Evolutionary conservation across 2,329 filamentous ascomycete species (phyloP).

Genomic region (Talaromyces sp.): DNA sequence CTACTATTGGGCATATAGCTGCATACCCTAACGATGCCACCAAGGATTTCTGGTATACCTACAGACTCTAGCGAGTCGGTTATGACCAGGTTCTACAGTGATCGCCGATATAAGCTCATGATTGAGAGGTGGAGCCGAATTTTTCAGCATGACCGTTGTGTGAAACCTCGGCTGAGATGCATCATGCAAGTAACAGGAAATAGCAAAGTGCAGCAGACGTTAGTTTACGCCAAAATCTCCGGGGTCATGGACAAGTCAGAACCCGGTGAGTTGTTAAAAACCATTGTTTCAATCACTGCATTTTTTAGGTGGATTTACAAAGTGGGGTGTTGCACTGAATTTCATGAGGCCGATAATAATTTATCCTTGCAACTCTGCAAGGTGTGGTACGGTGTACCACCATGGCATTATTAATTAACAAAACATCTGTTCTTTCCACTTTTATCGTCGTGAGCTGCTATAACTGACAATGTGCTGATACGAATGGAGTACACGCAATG

Average conservation of each 20-base stretch:
- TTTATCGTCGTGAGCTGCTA: too few relatives aligned
- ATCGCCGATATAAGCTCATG: background rate
- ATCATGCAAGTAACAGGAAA: background rate
- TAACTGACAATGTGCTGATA: background rate
- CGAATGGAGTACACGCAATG: background rate
- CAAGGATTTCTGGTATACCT: background rate
- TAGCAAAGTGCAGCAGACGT: background rate
- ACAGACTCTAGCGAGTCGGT: background rate
- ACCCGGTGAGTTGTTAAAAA: background rate
- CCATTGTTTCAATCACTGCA: background rate
- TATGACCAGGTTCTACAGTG: background rate
- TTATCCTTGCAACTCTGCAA: background rate
- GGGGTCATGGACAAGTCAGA: background rate
- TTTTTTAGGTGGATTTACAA: background rate
- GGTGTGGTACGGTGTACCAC: background rate
- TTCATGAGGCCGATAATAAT: background rate
- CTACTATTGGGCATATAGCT: background rate
- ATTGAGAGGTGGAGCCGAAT: background rate
- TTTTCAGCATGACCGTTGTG: background rate
- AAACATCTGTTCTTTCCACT: background rate
- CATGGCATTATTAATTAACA: background rate
- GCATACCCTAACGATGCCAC: too few relatives aligned
- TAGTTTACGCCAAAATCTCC: background rate
- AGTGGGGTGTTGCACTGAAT: background rate
- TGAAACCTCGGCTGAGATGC: background rate